Base-by-base conservation (phyloP, 306 rosid species). In the Neltuma alba region DNA sequence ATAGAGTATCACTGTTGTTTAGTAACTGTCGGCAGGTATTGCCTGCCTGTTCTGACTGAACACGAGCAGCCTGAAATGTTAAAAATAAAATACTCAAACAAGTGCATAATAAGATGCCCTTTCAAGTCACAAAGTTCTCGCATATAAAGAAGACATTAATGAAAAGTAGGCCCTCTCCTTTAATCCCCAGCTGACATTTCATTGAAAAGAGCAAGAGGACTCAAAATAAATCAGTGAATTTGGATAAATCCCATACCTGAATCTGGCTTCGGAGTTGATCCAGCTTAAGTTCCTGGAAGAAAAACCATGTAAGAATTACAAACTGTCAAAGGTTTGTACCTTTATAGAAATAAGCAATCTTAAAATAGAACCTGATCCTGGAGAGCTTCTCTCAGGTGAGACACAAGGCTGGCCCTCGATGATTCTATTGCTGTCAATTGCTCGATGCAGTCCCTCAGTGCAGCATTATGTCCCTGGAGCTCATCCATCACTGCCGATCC, bases 321-420 rank as follows among this genome's bases (percentile, higher is more conserved):
- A 80, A 34, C 48, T 38, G 45, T 63, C 2, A 34, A n/a, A 67
- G 62, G 36, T 63, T 6, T 70, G 50, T 50, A 40, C 34, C 48
- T 78, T 62, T 16, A 31, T 25, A 79, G 34, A 52, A 18, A 36
- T 42, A 23, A 57, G 76, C 64, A 38, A 52, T 63, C 76, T 21
- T 41, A 21, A 77, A 79, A 80, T 31, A 52, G 40, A 80, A 96
- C 99, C 99, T 96, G 98, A 88, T 96, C 97, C 76, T 83, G 90
- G 68, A 96, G 95, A 83, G 97, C 96, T 83, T 91, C 97, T 69
- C 91, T 89, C 85, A 96, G 78, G 76, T 90, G 94, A 83, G 94
- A 89, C 83, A 93, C 96, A 47, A 96, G 98, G 77, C 79, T 88
- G 42, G 90, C 87, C 87, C 98, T 93, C 9, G 96, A 87, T 44